Percentiles rank a stretch among this genome's conserved stretches.
phyloP scores from a whole-genome alignment of 1,284 basidiomycete species.

The Naganishia liquefaciens region DNA sequence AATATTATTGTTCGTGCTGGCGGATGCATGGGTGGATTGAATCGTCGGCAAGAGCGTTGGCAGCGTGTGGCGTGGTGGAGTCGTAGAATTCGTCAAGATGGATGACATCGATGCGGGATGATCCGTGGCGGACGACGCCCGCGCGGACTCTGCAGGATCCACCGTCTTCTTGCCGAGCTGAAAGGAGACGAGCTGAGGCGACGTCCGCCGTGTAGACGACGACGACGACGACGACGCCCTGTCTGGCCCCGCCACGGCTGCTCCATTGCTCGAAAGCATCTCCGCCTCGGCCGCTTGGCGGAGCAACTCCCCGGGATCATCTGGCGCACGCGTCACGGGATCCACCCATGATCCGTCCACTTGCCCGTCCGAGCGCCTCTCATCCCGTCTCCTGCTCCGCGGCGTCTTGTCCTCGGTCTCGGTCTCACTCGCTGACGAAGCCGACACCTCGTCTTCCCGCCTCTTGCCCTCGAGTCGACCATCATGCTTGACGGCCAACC shows the following conservation, averaged over 20 bases:
- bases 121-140: slow-evolving; percentile 26
- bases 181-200: slow-evolving; percentile 10
- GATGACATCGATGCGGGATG: neutral
- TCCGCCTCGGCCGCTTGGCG: slow-evolving; percentile 31
- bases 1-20: slow-evolving; percentile 4
- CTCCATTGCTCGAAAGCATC: slow-evolving; percentile 10
- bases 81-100: slow-evolving; percentile 20
- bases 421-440: slow-evolving; percentile 7
- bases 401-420: slow-evolving; percentile 1
- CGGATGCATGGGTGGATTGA: slow-evolving; percentile 27
- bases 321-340: slow-evolving; percentile 48
- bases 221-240: neutral
- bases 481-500: neutral
- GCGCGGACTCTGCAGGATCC: slow-evolving; percentile 36
- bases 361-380: neutral
- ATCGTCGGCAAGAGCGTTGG: slow-evolving; percentile 16
- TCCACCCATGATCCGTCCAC: slow-evolving; percentile 41
- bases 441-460: slow-evolving; percentile 8
- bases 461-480: slow-evolving; percentile 3
- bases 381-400: neutral
- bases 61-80: neutral
- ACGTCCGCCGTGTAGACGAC: neutral
- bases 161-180: slow-evolving; percentile 29
- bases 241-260: neutral
- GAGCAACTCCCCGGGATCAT: slow-evolving; percentile 39